Evolutionary conservation across 2,329 filamentous ascomycete species (phyloP).

Genomic region (Fusarium humuli): DNA sequence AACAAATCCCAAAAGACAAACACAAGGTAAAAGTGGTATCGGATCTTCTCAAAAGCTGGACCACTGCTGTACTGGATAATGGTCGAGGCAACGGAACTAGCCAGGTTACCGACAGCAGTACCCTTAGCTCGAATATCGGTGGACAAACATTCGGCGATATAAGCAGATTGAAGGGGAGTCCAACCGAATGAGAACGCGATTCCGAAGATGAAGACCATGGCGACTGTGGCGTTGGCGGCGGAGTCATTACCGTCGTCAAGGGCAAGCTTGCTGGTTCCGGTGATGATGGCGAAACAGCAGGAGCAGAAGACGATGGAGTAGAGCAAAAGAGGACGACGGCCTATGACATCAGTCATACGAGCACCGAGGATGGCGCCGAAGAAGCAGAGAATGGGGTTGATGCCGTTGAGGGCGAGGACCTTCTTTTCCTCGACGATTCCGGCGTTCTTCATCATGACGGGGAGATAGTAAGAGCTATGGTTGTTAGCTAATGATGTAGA

Average conservation of each 20-base stretch:
- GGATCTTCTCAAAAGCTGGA: slow-evolving; percentile 57
- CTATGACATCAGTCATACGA: slow-evolving; percentile 65
- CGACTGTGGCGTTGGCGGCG: slow-evolving; percentile 59
- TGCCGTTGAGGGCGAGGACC: slow-evolving; percentile 62
- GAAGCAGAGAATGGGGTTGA: slow-evolving; percentile 66
- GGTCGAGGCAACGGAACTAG: slow-evolving; percentile 53
- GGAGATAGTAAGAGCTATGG: slow-evolving; percentile 65
- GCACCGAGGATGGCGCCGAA: slow-evolving; percentile 65
- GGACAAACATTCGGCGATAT: slow-evolving; percentile 60
- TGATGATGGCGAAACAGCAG: slow-evolving; percentile 61
- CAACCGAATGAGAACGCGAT: slow-evolving; percentile 63
- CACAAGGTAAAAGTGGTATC: slow-evolving; percentile 59
- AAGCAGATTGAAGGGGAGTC: slow-evolving; percentile 62
- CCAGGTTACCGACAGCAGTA: slow-evolving; percentile 57
- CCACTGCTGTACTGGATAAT: slow-evolving; percentile 59
- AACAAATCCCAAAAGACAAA: slow-evolving; percentile 60
- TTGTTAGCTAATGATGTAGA: rapidly evolving
- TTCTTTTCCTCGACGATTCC: slow-evolving; percentile 62
- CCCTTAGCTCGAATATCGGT: slow-evolving; percentile 60
- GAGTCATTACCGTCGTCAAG: slow-evolving; percentile 52
- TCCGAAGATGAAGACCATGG: slow-evolving; percentile 64
- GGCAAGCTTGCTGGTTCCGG: slow-evolving; percentile 59
- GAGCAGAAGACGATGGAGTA: slow-evolving; percentile 60
- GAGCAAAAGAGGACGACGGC: slow-evolving; percentile 67
- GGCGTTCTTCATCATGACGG: slow-evolving; percentile 61